phyloP scores from a whole-genome alignment of 345 rosid species.

The Syzygium jambos region DNA sequence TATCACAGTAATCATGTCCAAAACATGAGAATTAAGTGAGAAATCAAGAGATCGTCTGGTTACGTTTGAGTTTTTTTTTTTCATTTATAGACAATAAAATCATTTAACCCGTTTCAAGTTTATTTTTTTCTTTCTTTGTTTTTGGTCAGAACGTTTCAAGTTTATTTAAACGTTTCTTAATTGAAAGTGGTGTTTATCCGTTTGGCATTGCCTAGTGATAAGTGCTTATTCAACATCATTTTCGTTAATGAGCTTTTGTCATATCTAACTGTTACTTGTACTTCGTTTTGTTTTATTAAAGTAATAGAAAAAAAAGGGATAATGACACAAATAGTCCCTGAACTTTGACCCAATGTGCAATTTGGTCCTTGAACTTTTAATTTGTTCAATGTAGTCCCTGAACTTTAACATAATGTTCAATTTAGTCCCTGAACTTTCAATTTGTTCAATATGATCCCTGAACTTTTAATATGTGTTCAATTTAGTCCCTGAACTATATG shows the following conservation, averaged over 20 bases:
- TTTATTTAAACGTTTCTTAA: not conserved
- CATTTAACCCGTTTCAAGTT: not conserved
- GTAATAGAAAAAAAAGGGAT: not conserved
- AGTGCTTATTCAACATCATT: not conserved
- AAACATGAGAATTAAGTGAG: not conserved
- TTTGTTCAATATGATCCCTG: no score
- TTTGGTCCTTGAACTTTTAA: no score
- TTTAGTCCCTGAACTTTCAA: no score
- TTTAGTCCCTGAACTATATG: no score
- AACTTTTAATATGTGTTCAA: no score
- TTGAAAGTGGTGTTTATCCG: not conserved
- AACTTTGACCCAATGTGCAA: no score
- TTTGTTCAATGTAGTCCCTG: no score
- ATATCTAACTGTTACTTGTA: not conserved
- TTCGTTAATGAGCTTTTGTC: not conserved
- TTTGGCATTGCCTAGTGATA: not conserved
- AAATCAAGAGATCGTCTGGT: not conserved
- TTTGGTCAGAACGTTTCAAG: not conserved
- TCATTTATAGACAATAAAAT: not conserved
- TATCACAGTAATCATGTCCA: not conserved
- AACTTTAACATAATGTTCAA: no score
- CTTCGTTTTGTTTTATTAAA: not conserved
- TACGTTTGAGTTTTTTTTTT: not conserved
- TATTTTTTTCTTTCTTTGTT: not conserved
- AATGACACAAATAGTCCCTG: no score